Base-by-base conservation (phyloP, 2,329 filamentous ascomycete species). In the Calonectria pauciramosa region DNA sequence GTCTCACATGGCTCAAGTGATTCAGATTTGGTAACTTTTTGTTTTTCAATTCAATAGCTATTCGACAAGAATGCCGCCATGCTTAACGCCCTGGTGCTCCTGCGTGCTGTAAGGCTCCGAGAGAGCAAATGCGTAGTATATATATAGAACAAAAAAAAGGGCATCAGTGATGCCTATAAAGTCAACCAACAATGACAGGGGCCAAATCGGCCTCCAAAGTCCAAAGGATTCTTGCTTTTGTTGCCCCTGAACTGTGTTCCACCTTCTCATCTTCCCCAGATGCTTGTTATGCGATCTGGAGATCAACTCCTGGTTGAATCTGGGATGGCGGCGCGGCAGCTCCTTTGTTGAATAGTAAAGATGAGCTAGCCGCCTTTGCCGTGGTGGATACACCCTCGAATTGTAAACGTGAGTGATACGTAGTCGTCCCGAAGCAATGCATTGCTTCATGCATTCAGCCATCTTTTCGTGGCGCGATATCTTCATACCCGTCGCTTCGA, bases 71-170 rank as follows among this genome's bases (percentile, higher is more conserved):
- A 69, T 52, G 71, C 66, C 49, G 70, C 70, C 76, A 59, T 75
- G 10, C 64, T 60, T 71, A 80, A 80, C 78, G 78, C 79, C 79
- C 41, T 76, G 65, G 49, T 78, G 73, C 78, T 75, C 78, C 79
- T 77, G 74, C 77, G 77, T 56, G 79, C 79, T 71, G 80, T 77
- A 75, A 81, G 64, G 78, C 73, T 65, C 56, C 70, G 41, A 44
- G 78, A 71, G 75, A 60, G 73, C 70, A 78, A 68, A 68, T 75
- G 74, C 74, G 71, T 66, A 56, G 30, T 54, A 67, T 78, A 70
- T 79, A 68, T 72, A 68, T 70, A 73, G 63, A 79, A 79, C 75
- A 72, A 77, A 79, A 76, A 72, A 77, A 75, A 72, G n/a, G 56
- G n/a, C 56, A 60, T 38, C 71, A 56, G 77, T 78, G 71, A 80